A percentile compares a stretch with the other conserved stretches of the same genome.
Conservation (phyloP, 148 eudicot genomes). For the Cornus suecica region DNA sequence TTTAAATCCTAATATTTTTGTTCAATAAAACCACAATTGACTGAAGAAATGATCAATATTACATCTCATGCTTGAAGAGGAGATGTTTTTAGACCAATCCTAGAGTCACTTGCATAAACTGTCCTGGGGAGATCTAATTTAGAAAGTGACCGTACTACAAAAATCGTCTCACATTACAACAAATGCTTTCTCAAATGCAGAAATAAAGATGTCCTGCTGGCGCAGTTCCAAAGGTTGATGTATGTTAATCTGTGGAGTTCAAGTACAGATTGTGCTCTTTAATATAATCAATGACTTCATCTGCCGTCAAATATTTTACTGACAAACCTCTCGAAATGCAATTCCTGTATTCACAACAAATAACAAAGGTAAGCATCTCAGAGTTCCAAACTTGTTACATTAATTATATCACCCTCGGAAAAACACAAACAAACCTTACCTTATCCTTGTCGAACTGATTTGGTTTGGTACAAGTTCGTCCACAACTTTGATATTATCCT, state of each 20-base stretch:
- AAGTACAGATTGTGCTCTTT: slow-evolving; percentile 48
- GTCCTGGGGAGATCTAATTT: too few species aligned
- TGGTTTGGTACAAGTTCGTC: slow-evolving; percentile 83
- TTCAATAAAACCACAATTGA: too few species aligned
- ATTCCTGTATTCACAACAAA: slow-evolving; percentile 34
- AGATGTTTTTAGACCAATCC: too few species aligned
- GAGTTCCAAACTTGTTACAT: neutral
- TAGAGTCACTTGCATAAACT: too few species aligned
- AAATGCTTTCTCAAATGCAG: neutral
- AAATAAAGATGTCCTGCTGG: neutral
- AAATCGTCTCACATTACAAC: neutral
- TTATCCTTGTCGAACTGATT: slow-evolving; percentile 81
- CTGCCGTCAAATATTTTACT: slow-evolving; percentile 67
- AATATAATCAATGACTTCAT: slow-evolving; percentile 75
- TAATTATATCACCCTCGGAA: neutral
- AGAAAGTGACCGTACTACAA: too few species aligned
- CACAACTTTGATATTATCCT: slow-evolving; percentile 74
- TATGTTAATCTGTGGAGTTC: neutral
- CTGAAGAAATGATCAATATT: too few species aligned
- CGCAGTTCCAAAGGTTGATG: neutral
- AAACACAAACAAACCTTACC: slow-evolving; percentile 34
- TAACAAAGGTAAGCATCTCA: neutral
- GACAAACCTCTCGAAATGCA: slow-evolving; percentile 75
- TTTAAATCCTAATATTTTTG: too few species aligned
- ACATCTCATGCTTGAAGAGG: too few species aligned